Evolutionary conservation across 495 filamentous ascomycete genomes (phyloP).

Genomic region (Oleoguttula mirabilis): DNA sequence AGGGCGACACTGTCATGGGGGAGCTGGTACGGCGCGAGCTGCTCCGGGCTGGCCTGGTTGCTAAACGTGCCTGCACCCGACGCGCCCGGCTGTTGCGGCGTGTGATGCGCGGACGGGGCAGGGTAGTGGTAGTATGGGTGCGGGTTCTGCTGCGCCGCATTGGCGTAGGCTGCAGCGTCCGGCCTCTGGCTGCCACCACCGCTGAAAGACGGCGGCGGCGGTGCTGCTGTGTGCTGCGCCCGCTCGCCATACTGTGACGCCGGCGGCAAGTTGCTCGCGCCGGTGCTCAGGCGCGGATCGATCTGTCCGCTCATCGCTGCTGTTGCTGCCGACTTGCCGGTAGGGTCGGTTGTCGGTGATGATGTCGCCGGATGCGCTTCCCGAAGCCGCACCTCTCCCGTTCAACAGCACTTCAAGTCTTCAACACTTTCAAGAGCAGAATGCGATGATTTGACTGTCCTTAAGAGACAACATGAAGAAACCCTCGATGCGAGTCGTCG

Average conservation of each 20-base stretch:
- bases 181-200: neutral
- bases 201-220: neutral
- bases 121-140: slow-evolving; percentile 6
- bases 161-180: neutral
- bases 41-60: neutral
- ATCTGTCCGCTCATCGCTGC: neutral
- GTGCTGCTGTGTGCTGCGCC: neutral
- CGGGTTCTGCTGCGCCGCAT: neutral
- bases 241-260: neutral
- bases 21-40: neutral
- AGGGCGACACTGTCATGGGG: neutral
- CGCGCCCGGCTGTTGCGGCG: neutral
- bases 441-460: no score
- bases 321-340: neutral
- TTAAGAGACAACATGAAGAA: no score
- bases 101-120: neutral
- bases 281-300: neutral
- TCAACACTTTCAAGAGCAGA: no score
- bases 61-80: neutral
- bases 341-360: neutral
- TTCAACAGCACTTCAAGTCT: no score
- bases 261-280: neutral
- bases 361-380: no score
- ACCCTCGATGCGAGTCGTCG: no score
- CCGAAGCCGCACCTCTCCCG: no score